A percentile compares a stretch with the other conserved stretches of the same genome.
phyloP scores from a whole-genome alignment of 2,329 filamentous ascomycete species.

The Fusarium sp. region DNA sequence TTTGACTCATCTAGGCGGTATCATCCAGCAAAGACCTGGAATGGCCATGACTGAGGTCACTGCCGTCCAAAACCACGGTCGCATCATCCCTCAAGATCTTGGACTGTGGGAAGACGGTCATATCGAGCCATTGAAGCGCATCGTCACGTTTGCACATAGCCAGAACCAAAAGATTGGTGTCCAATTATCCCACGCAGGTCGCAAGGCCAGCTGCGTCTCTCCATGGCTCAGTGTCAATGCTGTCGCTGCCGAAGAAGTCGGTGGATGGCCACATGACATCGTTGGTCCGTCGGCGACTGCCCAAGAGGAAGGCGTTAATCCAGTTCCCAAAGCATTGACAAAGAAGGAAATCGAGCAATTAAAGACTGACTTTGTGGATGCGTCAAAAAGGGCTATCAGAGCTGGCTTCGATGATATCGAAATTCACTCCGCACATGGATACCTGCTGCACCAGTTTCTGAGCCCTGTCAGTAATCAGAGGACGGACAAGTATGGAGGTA shows the following conservation, averaged over 20 bases:
- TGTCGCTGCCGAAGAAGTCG: constrained; percentile 66
- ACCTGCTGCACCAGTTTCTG: constrained; percentile 76
- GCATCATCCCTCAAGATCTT: constrained; percentile 84
- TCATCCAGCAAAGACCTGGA: constrained; percentile 80
- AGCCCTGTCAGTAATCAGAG: constrained; percentile 73
- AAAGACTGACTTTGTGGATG: constrained; percentile 72
- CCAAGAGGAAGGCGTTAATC: constrained; percentile 69
- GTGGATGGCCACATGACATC: constrained; percentile 71
- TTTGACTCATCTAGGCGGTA: constrained; percentile 84
- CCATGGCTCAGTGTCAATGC: constrained; percentile 73
- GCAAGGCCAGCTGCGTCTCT: constrained; percentile 73
- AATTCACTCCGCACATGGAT: constrained; percentile 75
- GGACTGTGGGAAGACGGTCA: constrained; percentile 90
- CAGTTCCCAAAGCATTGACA: constrained; percentile 77
- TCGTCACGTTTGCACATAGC: constrained; percentile 83
- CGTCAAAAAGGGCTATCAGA: constrained; percentile 71
- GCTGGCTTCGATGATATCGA: constrained; percentile 85
- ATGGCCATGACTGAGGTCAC: constrained; percentile 85
- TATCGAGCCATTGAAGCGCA: constrained; percentile 76
- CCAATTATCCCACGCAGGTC: constrained; percentile 85
- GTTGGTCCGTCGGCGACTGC: constrained; percentile 67
- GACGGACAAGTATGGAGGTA: constrained; percentile 76
- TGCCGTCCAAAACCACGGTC: constrained; percentile 79
- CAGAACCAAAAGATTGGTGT: constrained; percentile 84
- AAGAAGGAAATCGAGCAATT: constrained; percentile 76